Conservation (phyloP, 805 yeast species). For the Scheffersomyces stipitis region DNA sequence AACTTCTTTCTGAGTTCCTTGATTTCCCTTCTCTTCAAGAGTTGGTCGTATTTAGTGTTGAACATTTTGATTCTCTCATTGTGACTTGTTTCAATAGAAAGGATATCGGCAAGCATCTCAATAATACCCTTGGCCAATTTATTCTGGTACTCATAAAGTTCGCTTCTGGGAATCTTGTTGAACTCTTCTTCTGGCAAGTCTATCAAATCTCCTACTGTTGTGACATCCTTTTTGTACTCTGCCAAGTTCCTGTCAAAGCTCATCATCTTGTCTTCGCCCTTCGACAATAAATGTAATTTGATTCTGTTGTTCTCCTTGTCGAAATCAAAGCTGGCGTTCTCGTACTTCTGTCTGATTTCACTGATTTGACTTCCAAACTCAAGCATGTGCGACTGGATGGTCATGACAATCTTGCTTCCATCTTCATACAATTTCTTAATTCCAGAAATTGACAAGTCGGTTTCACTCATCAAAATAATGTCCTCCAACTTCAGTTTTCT, state of each 20-base stretch:
- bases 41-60: conserved; percentile 25
- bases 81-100: conserved; percentile 29
- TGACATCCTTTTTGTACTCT: conserved; percentile 26
- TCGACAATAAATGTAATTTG: conserved; percentile 17
- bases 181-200: conserved; percentile 18
- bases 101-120: conserved; percentile 29
- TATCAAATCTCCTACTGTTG: conserved; percentile 24
- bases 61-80: conserved; percentile 26
- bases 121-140: conserved; percentile 24
- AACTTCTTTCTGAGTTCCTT: conserved; percentile 33
- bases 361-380: conserved; percentile 46
- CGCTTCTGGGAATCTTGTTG: conserved; percentile 19
- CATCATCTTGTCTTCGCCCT: conserved; percentile 19
- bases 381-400: conserved; percentile 44
- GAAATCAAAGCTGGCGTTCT: conserved; percentile 48
- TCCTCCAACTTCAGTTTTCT: conserved; percentile 26
- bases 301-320: conserved; percentile 51
- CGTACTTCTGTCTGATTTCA: conserved; percentile 42
- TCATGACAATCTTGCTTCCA: conserved; percentile 40
- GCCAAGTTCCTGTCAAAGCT: conserved; percentile 27
- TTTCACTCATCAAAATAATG: conserved; percentile 40
- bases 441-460: conserved; percentile 48
- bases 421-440: conserved; percentile 44
- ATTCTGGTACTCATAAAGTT: conserved; percentile 26
- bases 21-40: conserved; percentile 30